Conservation (phyloP, 371 early-diverging fungal genomes). For the Actinomortierella ambigua region DNA sequence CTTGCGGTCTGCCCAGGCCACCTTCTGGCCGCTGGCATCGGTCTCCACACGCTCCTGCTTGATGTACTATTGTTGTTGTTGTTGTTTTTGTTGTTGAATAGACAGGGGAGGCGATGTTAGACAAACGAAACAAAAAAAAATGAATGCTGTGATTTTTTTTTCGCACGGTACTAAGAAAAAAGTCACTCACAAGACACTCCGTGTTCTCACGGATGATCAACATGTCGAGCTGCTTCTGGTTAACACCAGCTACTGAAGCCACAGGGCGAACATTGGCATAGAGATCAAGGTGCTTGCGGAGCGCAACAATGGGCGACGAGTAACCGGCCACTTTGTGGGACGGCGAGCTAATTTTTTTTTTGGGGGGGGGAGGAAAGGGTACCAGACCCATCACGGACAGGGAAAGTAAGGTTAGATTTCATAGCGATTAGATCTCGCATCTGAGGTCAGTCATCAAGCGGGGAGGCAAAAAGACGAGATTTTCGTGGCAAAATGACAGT, state of each 20-base stretch:
- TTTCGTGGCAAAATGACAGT: background rate
- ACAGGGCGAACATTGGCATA: conserved; percentile 96
- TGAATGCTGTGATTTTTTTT: no score
- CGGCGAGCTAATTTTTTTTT: conserved; percentile 73
- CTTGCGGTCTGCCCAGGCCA: conserved; percentile 87
- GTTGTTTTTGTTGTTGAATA: background rate
- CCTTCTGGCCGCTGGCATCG: conserved; percentile 68
- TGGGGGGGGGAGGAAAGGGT: background rate
- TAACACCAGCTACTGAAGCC: conserved; percentile 65
- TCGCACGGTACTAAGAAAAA: background rate
- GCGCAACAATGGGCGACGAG: conserved; percentile 93
- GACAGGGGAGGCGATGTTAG: no score
- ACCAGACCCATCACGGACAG: background rate
- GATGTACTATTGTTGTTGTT: conserved; percentile 72
- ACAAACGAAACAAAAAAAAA: no score
- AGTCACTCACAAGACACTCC: conserved; percentile 85
- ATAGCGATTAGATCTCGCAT: background rate
- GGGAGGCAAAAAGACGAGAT: background rate
- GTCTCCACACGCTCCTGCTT: conserved; percentile 79
- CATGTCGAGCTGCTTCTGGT: conserved; percentile 85
- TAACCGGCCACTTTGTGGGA: conserved; percentile 96
- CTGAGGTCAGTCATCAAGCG: background rate
- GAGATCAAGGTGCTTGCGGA: conserved; percentile 90
- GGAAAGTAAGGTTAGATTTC: background rate
- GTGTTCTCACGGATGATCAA: conserved; percentile 96